A percentile compares a stretch with the other conserved stretches of the same genome.
These are phyloP conservation scores for Solanum clarkiae DNA, from an alignment of 257 asterid genomes.

Conservation along the genomic window DNA sequence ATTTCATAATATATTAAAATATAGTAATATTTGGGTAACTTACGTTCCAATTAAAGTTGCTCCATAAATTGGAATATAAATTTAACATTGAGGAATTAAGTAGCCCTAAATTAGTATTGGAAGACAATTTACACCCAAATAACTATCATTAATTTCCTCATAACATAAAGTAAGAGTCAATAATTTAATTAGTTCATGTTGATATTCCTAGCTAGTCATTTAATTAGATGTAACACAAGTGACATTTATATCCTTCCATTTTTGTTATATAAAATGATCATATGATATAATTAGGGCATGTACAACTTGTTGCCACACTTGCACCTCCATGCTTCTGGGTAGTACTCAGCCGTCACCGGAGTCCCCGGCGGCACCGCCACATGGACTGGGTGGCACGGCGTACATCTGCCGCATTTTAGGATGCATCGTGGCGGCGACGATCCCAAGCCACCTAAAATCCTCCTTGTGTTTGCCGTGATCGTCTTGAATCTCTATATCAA, in stretches of 20 bases:
- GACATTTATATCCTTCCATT: not conserved
- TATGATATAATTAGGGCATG: slow-evolving; percentile 21
- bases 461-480: slow-evolving; percentile 12
- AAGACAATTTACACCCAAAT: not conserved
- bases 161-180: not conserved
- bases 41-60: not conserved
- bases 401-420: slow-evolving; percentile 44
- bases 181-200: not conserved
- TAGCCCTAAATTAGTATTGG: not conserved
- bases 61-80: not conserved
- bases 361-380: slow-evolving; percentile 50
- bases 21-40: not conserved
- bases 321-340: slow-evolving; percentile 60
- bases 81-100: not conserved
- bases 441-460: slow-evolving; percentile 38
- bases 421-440: slow-evolving; percentile 53
- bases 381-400: slow-evolving; percentile 49
- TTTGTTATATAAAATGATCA: not conserved
- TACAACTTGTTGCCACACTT: slow-evolving; percentile 42
- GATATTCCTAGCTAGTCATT: not conserved
- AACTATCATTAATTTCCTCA: not conserved
- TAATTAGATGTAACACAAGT: not conserved
- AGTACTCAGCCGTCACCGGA: slow-evolving; percentile 45
- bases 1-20: too few relatives aligned
- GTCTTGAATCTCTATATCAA: slow-evolving; percentile 9